Percentiles rank a stretch among this genome's conserved stretches.
phyloP scores from a whole-genome alignment of 2,329 filamentous ascomycete genomes.

The Colletotrichum spinosum region DNA sequence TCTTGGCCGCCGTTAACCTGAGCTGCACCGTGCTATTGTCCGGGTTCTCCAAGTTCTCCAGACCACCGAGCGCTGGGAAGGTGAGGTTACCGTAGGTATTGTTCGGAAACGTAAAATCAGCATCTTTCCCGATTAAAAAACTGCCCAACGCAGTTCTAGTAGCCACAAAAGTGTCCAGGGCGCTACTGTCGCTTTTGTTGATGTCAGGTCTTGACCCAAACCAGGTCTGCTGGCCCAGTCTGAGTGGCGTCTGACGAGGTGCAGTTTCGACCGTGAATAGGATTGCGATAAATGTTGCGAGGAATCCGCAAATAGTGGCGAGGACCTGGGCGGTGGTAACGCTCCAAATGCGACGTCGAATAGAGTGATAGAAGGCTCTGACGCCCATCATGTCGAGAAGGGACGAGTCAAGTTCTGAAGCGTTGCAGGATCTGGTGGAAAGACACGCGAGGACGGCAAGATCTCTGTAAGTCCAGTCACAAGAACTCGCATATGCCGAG shows the following conservation, averaged over 20 bases:
- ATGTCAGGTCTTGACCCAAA: not conserved
- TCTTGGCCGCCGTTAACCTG: slow-evolving; percentile 7
- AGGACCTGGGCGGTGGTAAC: slow-evolving; percentile 13
- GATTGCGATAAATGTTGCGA: slow-evolving; percentile 17
- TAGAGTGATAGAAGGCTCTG: slow-evolving; percentile 8
- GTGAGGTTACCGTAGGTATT: slow-evolving; percentile 17
- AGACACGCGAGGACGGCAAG: slow-evolving; percentile 11
- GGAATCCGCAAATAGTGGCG: slow-evolving; percentile 19
- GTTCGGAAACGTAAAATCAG: slow-evolving; percentile 11
- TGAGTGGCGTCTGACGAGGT: not conserved
- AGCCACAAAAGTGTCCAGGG: not conserved
- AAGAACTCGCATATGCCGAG: slow-evolving; percentile 18
- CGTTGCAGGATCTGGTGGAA: slow-evolving; percentile 1
- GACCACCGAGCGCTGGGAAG: slow-evolving; percentile 4
- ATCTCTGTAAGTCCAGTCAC: slow-evolving; percentile 10
- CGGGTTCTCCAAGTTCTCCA: not conserved
- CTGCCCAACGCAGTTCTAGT: not conserved
- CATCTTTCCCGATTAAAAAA: not conserved
- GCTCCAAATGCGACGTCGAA: slow-evolving; percentile 4
- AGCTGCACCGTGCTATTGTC: slow-evolving; percentile 5
- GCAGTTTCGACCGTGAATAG: slow-evolving; percentile 11
- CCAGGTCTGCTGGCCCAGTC: slow-evolving; percentile 9
- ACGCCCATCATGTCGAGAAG: slow-evolving; percentile 21
- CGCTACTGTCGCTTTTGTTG: not conserved
- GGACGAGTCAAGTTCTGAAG: slow-evolving; percentile 6